These are phyloP conservation scores for Gloeopeniophorella convolvens DNA, from an alignment of 768 basidiomycete species.

Conservation along the genomic window DNA sequence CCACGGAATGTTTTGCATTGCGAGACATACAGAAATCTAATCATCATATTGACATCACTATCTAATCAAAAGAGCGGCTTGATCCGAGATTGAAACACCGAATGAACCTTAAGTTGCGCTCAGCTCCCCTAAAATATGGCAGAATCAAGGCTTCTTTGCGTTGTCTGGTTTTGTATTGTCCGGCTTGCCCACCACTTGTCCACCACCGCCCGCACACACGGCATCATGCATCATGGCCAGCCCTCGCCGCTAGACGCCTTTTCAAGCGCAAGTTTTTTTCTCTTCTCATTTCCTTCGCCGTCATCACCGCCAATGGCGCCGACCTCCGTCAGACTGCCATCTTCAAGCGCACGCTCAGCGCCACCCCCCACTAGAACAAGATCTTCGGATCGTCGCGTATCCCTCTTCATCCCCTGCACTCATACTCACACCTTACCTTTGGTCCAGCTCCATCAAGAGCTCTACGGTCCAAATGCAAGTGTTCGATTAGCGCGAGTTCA, in stretches of 20 bases:
- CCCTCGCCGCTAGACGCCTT: conserved; percentile 69
- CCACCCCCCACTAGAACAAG: conserved; percentile 80
- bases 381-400: conserved; percentile 67
- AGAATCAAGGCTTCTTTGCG: too few relatives aligned
- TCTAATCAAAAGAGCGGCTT: too few relatives aligned
- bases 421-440: conserved; percentile 3
- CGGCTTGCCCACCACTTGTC: too few relatives aligned
- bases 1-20: too few relatives aligned
- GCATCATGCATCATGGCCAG: conserved; percentile 41
- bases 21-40: too few relatives aligned
- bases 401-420: not conserved
- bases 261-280: conserved; percentile 73
- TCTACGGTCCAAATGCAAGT: conserved; percentile 76
- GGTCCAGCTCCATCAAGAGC: conserved; percentile 55
- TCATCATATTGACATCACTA: too few relatives aligned
- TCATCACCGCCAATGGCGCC: conserved; percentile 77
- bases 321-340: conserved; percentile 71
- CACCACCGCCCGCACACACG: too few relatives aligned
- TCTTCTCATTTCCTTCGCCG: conserved; percentile 84
- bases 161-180: too few relatives aligned
- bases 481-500: conserved; percentile 87
- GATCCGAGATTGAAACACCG: too few relatives aligned
- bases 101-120: too few relatives aligned
- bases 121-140: too few relatives aligned
- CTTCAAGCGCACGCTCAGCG: conserved; percentile 57